Conservation (phyloP, 257 asterid genomes). For the Solanum phureja region DNA sequence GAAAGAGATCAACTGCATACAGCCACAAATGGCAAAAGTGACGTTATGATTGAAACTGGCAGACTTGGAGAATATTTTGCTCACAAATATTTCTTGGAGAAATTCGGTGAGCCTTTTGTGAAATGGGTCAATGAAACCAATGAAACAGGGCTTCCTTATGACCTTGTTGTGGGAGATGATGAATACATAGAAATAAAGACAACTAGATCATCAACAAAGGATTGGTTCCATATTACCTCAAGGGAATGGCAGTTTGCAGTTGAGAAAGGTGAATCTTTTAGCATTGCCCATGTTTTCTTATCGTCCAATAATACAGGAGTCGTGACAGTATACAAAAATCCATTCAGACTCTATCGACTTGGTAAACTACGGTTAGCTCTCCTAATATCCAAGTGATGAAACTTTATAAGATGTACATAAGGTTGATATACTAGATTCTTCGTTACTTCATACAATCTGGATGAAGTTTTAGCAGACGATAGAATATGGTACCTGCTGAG, state of each 20-base stretch:
- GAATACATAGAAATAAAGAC: constrained; percentile 89
- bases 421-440: background rate
- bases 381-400: constrained; percentile 16
- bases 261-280: constrained; percentile 82
- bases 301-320: constrained; percentile 41
- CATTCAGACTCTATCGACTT: constrained; percentile 56
- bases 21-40: background rate
- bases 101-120: constrained; percentile 30
- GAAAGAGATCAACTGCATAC: constrained; percentile 11
- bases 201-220: constrained; percentile 49
- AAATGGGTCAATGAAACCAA: constrained; percentile 75
- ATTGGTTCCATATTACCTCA: constrained; percentile 55
- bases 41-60: constrained; percentile 63
- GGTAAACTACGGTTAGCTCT: constrained; percentile 72
- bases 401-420: background rate
- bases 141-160: constrained; percentile 88
- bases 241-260: constrained; percentile 91
- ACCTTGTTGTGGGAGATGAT: constrained; percentile 43
- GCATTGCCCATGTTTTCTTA: constrained; percentile 74
- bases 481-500: background rate
- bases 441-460: background rate
- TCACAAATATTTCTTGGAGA: constrained; percentile 41
- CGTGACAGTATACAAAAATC: constrained; percentile 68
- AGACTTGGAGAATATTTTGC: constrained; percentile 78
- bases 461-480: background rate